Percentiles rank a stretch among this genome's conserved stretches.
Evolutionary conservation across 2,329 filamentous ascomycete genomes (phyloP).

Genomic region (Neospermospora avenae): DNA sequence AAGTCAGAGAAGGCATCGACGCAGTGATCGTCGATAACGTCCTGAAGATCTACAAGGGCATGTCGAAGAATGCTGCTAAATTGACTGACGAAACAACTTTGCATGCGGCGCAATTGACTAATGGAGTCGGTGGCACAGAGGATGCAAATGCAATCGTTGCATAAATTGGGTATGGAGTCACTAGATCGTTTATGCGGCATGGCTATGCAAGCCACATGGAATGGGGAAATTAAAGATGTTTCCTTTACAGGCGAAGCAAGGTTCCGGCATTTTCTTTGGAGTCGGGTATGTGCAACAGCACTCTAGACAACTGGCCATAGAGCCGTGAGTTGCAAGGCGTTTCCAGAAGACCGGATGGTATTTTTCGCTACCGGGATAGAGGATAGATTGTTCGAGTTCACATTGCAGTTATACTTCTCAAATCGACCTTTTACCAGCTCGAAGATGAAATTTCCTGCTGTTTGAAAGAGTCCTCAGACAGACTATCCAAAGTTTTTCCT

Average conservation of each 20-base stretch:
- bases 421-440: too few relatives aligned
- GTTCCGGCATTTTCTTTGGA: slow-evolving; percentile 1
- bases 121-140: not conserved
- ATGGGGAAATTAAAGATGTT: not conserved
- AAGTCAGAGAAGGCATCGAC: slow-evolving; percentile 94
- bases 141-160: not conserved
- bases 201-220: not conserved
- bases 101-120: slow-evolving; percentile 4
- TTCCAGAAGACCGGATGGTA: not conserved
- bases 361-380: not conserved
- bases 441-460: too few relatives aligned
- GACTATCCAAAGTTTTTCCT: too few relatives aligned
- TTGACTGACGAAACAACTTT: slow-evolving; percentile 2
- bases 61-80: slow-evolving; percentile 41
- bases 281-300: not conserved
- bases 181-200: not conserved
- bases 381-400: too few relatives aligned
- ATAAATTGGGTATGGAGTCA: not conserved
- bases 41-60: slow-evolving; percentile 83
- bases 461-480: too few relatives aligned
- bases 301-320: not conserved
- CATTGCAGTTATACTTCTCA: too few relatives aligned
- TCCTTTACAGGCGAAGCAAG: not conserved
- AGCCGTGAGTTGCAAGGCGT: not conserved
- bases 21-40: slow-evolving; percentile 97